These are phyloP conservation scores for Dillenia suffruticosa DNA, from an alignment of 164 flowering plant genomes.

Conservation along the genomic window DNA sequence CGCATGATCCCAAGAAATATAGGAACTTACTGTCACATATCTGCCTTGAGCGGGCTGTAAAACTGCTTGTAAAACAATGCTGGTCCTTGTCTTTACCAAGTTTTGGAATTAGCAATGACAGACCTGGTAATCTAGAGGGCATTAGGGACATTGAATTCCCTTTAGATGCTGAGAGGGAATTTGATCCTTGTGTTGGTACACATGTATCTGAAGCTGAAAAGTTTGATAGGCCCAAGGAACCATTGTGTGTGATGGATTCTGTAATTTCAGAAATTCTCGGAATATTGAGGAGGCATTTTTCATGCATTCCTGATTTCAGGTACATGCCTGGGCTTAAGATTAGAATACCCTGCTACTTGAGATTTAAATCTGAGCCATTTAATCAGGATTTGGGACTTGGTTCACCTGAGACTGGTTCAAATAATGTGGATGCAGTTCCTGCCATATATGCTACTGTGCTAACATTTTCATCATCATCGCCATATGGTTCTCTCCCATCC, in stretches of 20 bases:
- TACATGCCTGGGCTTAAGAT: constrained; percentile 81
- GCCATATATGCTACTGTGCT: constrained; percentile 84
- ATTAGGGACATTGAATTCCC: constrained; percentile 36
- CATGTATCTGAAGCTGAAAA: constrained; percentile 26
- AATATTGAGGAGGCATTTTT: constrained; percentile 67
- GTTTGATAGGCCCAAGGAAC: constrained; percentile 33
- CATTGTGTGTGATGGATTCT: constrained; percentile 84
- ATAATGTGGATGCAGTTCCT: constrained; percentile 54
- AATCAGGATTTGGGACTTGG: constrained; percentile 44
- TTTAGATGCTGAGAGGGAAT: constrained; percentile 21
- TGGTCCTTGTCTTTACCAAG: constrained; percentile 75
- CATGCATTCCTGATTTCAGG: constrained; percentile 79
- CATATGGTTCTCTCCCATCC: constrained; percentile 81
- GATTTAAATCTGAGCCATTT: constrained; percentile 70
- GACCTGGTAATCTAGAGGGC: constrained; percentile 29
- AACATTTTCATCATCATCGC: constrained; percentile 73
- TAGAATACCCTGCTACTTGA: constrained; percentile 53
- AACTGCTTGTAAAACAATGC: constrained; percentile 75
- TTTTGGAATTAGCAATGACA: constrained; percentile 26
- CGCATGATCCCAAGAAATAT: constrained; percentile 47
- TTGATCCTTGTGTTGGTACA: constrained; percentile 19
- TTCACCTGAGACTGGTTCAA: constrained; percentile 16
- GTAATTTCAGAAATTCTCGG: constrained; percentile 57
- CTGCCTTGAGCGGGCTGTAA: constrained; percentile 56
- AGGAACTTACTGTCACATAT: constrained; percentile 62